Evolutionary conservation across 768 basidiomycete species (phyloP).

Genomic region (Suillus occidentalis): DNA sequence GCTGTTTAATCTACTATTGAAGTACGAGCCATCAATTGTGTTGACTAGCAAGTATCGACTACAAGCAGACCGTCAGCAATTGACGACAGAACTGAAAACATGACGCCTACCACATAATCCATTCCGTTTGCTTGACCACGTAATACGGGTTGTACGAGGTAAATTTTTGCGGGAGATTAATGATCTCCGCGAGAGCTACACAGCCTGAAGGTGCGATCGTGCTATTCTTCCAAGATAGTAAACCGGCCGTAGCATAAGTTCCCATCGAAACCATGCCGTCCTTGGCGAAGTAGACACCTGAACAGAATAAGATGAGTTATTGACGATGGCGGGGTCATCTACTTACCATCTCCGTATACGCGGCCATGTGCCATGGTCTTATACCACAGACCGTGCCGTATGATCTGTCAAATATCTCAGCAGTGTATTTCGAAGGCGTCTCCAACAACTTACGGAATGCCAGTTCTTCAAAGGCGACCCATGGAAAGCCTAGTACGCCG

Average conservation of each 20-base stretch:
- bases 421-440: neutral
- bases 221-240: conserved; percentile 53
- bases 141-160: conserved; percentile 56
- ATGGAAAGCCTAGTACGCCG: conserved; percentile 57
- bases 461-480: conserved; percentile 65
- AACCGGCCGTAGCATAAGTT: conserved; percentile 36
- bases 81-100: neutral
- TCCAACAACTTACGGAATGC: conserved; percentile 55
- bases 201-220: conserved; percentile 46
- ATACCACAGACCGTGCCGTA: conserved; percentile 72
- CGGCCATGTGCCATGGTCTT: conserved; percentile 56
- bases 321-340: neutral
- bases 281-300: conserved; percentile 70
- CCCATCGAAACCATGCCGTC: conserved; percentile 52
- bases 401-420: conserved; percentile 44
- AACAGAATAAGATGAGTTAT: neutral
- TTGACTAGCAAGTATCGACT: conserved; percentile 67
- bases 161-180: conserved; percentile 58
- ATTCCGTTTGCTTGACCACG: conserved; percentile 60
- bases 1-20: conserved; percentile 5
- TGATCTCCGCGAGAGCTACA: conserved; percentile 63
- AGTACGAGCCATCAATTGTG: neutral
- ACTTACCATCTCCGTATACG: conserved; percentile 60
- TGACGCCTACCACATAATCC: conserved; percentile 63
- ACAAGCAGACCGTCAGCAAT: neutral